A percentile compares a stretch with the other conserved stretches of the same genome.
These are phyloP conservation scores for Umbilicaria muhlenbergii DNA, from an alignment of 495 filamentous ascomycete species.

Conservation along the genomic window DNA sequence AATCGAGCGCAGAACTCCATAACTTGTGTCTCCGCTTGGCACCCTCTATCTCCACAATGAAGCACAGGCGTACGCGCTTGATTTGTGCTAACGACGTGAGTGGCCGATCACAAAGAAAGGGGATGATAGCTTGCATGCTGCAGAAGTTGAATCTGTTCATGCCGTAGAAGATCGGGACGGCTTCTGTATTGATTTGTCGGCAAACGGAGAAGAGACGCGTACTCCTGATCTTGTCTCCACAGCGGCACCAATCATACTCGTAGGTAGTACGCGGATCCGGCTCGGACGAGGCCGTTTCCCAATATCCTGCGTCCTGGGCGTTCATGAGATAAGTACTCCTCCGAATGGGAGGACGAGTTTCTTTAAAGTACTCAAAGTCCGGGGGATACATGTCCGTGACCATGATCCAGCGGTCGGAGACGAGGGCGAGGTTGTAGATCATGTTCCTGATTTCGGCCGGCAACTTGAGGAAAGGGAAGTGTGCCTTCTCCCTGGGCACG, in stretches of 20 bases:
- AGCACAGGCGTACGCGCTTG: background rate
- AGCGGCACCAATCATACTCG: background rate
- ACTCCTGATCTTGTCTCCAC: too few species aligned
- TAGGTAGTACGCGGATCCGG: background rate
- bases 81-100: background rate
- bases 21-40: background rate
- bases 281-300: background rate
- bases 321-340: background rate
- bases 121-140: background rate
- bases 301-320: background rate
- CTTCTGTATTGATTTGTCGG: background rate
- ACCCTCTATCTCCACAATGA: background rate
- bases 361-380: too few species aligned
- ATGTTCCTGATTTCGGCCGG: conserved; percentile 19
- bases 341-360: too few species aligned
- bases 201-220: background rate
- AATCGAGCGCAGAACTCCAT: background rate
- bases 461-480: conserved; percentile 14
- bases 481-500: conserved; percentile 7
- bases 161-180: conserved; percentile 2
- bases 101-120: background rate
- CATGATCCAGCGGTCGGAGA: background rate
- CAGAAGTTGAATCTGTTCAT: background rate
- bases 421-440: conserved; percentile 15
- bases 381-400: too few species aligned